phyloP scores from a whole-genome alignment of 164 flowering plant species.

The Vitis rupestris region DNA sequence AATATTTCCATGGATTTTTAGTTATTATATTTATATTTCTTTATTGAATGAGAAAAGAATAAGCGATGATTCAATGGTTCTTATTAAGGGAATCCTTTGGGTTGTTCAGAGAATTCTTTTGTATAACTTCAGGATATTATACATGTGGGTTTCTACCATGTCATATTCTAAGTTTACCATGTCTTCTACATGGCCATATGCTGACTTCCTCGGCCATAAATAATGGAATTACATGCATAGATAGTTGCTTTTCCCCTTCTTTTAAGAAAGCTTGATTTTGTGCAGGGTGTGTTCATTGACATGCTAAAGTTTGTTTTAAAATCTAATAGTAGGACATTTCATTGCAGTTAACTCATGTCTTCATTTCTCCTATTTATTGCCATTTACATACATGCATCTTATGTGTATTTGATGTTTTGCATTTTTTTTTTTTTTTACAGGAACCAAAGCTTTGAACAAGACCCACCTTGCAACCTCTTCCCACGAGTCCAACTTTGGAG shows the following conservation, averaged over 20 bases:
- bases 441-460: conserved; percentile 70
- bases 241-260: background rate
- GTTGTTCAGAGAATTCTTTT: too few species aligned
- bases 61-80: too few species aligned
- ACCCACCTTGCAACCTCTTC: conserved; percentile 35
- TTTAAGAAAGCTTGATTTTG: background rate
- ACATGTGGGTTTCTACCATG: background rate
- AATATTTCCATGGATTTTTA: too few species aligned
- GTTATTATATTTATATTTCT: too few species aligned
- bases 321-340: too few species aligned
- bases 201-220: background rate
- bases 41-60: too few species aligned
- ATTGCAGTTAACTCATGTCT: too few species aligned
- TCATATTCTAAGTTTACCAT: background rate
- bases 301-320: too few species aligned
- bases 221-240: background rate
- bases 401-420: background rate
- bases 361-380: too few species aligned
- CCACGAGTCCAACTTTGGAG: conserved; percentile 18
- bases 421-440: conserved; percentile 43
- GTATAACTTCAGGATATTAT: too few species aligned
- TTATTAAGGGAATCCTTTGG: too few species aligned
- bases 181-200: background rate
- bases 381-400: background rate
- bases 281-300: too few species aligned